Base-by-base conservation (phyloP, 78 protist species). In the Creolimax fragrantissima region DNA sequence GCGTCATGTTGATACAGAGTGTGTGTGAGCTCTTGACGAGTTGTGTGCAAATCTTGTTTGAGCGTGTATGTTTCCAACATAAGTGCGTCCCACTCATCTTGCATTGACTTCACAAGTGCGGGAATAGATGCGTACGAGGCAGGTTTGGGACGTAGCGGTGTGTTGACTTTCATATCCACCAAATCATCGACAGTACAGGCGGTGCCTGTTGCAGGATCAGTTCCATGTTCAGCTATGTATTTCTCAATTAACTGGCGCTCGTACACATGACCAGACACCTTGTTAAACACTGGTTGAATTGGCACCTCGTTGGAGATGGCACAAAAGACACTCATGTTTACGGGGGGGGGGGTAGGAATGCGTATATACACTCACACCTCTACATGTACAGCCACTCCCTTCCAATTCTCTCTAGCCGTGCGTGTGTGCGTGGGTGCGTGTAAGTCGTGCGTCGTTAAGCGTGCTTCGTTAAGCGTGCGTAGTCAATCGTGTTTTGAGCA, bases 1-100 rank as follows among this genome's bases (percentile, higher is more conserved):
- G 99, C 99, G 42, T 99, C 99, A 92, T 99, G 97, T 95, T 98
- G 98, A 84, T 98, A 99, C 85, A 99, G 94, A 2, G 99, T 85
- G 66, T 98, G 98, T 2, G 99, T 85, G 4, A 99, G 97, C 83
- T 98, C 99, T 66, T 96, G 96, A 35, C 98, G 90, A 3, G 47
- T 45, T 44, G 84, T 97, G 98, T 83, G 42, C 5, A 83, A 41
- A 24, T 32, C 37, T 93, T 97, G 89, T 89, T 96, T 96, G 86
- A 98, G 93, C 44, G 89, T 6, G 66, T 42, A 95, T 6, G 96
- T 90, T 88, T 98, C 99, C 66, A 98, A 91, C 97, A 97, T 96
- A 39, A 95, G 45, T 2, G 99, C 92, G 81, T 98, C 99, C 99
- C 99, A 98, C 93, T 98, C 99, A 42, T 90, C 91, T 92, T 98